A percentile compares a stretch with the other conserved stretches of the same genome.
phyloP scores from a whole-genome alignment of 106 monocot species.

The Allium sativum region DNA sequence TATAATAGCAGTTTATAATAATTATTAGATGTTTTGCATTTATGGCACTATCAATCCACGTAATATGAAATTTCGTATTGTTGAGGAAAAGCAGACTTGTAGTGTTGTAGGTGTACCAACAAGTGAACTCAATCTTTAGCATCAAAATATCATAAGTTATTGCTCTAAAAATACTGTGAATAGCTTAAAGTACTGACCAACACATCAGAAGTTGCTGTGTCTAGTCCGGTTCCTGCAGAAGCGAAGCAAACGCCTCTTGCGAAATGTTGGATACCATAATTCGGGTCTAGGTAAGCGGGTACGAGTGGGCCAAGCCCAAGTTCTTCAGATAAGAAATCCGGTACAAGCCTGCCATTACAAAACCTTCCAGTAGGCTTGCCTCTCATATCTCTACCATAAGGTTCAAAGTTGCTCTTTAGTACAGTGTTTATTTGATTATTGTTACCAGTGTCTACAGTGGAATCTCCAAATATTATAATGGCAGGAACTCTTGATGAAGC shows the following conservation, averaged over 20 bases:
- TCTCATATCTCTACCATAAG: conserved; percentile 22
- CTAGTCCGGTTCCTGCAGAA: conserved; percentile 25
- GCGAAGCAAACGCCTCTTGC: conserved; percentile 25
- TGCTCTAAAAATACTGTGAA: too few relatives aligned
- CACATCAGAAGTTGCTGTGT: conserved; percentile 16
- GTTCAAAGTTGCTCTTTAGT: conserved; percentile 17
- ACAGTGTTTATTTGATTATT: conserved; percentile 17
- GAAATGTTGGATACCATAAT: conserved; percentile 18
- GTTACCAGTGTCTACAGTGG: conserved; percentile 30
- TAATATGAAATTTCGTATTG: too few relatives aligned
- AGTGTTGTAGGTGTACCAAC: too few relatives aligned
- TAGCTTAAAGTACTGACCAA: conserved; percentile 9
- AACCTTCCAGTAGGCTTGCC: conserved; percentile 20
- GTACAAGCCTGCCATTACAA: conserved; percentile 21
- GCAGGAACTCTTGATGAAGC: conserved; percentile 7
- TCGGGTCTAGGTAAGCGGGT: conserved; percentile 27
- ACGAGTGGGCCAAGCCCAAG: conserved; percentile 17
- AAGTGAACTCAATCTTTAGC: too few relatives aligned
- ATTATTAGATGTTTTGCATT: too few relatives aligned
- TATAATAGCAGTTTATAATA: too few relatives aligned
- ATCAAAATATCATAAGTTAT: too few relatives aligned
- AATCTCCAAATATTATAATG: conserved; percentile 28
- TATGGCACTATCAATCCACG: too few relatives aligned
- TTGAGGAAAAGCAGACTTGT: too few relatives aligned
- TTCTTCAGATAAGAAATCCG: conserved; percentile 23